Base-by-base conservation (phyloP, 2,329 filamentous ascomycete genomes). In the Ascochyta lentis region DNA sequence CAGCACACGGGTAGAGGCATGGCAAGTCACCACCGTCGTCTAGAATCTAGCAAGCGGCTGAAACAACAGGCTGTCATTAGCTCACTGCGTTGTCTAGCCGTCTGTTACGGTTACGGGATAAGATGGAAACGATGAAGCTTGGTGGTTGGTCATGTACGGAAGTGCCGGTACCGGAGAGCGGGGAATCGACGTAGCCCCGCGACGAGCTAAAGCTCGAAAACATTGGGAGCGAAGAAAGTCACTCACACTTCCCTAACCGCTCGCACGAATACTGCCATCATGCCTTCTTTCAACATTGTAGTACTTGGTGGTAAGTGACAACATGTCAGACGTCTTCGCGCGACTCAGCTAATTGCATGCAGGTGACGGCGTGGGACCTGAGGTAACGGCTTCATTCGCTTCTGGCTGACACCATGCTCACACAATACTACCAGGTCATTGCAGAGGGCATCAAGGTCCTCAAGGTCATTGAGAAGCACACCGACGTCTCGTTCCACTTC, bases 381-480 rank as follows among this genome's bases (percentile, higher is more conserved):
- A 78, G 73, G 76, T 77, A 72, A 61, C 47, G 60, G 57, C 54
- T 45, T 33, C 16, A 24, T 42, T 35, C 19, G 33, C 44, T 46
- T 24, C 29, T 52, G 37, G 41, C 26, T 31, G 16, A 37, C 12
- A 10, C 43, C 48, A 48, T 54, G 59, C 69, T 73, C 22, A 73
- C 59, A 45, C n/a, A 34, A 33, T 31, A 35, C 26, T 53, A 56
- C 23, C 54, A 91, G 90, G 91, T 96, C 62, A 87, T 92, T 54
- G 86, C 86, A 62, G 92, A 96, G 80, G 92, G 86, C 58, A 79
- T 96, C 71, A 96, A 96, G 85, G 80, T 95, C 64, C 84, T 98
- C 72, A 89, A 89, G 74, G 83, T 89, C 4, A 81, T 98, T 56
- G 90, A 96, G 80, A 84, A 88, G 68, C 88, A 86, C 72, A 84